These are phyloP conservation scores for Acrodontium crateriforme DNA, from an alignment of 2,329 filamentous ascomycete genomes.

Conservation along the genomic window DNA sequence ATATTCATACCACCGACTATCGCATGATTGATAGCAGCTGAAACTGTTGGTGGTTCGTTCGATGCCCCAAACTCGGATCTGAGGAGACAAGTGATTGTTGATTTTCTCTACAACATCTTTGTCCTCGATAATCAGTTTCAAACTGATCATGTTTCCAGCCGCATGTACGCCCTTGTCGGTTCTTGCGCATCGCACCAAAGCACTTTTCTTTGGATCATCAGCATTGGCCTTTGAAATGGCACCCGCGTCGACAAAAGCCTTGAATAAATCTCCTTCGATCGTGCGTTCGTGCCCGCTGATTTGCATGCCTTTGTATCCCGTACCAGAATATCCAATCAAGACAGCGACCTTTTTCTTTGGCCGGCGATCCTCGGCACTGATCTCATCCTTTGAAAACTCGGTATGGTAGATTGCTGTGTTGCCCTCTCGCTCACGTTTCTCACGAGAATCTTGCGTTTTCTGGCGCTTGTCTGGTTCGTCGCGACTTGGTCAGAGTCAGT, in stretches of 20 bases:
- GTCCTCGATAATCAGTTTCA: slow-evolving; percentile 94
- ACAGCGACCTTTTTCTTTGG: slow-evolving; percentile 97
- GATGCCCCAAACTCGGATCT: slow-evolving; percentile 93
- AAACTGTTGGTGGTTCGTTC: slow-evolving; percentile 80
- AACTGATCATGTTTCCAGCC: slow-evolving; percentile 83
- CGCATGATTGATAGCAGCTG: slow-evolving; percentile 88
- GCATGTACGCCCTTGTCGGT: slow-evolving; percentile 98
- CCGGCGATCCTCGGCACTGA: slow-evolving; percentile 69
- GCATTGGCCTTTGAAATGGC: slow-evolving; percentile 96
- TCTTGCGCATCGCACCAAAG: slow-evolving; percentile 80
- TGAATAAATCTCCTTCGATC: slow-evolving; percentile 90
- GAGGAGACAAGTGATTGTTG: slow-evolving; percentile 68
- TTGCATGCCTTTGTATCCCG: slow-evolving; percentile 95
- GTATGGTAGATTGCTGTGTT: slow-evolving; percentile 25
- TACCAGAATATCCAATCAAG: slow-evolving; percentile 87
- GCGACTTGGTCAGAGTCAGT: slow-evolving; percentile 29
- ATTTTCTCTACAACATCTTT: slow-evolving; percentile 77
- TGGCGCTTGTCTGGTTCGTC: slow-evolving; percentile 34
- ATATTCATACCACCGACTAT: slow-evolving; percentile 95
- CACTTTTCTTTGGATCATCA: slow-evolving; percentile 91
- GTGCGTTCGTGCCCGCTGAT: slow-evolving; percentile 58
- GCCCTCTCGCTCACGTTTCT: slow-evolving; percentile 30
- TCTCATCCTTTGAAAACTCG: slow-evolving; percentile 60
- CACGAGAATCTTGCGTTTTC: slow-evolving; percentile 30
- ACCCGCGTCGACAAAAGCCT: slow-evolving; percentile 76